Conservation (phyloP, 2,329 filamentous ascomycete genomes). For the Chaetomiaceae sp. region DNA sequence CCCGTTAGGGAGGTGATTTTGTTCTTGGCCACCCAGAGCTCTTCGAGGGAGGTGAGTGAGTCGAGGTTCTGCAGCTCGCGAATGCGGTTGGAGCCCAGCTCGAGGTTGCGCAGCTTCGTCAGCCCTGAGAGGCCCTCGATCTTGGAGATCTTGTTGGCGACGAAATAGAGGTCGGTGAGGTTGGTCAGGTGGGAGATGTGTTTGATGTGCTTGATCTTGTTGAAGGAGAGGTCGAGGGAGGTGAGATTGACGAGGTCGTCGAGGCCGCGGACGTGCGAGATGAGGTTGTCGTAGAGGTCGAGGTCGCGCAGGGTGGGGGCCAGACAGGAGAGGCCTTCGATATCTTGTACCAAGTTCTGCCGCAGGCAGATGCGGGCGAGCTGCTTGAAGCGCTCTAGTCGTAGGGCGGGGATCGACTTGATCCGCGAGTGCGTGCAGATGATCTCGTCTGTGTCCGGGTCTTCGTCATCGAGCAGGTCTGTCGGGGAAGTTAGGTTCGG, state of each 20-base stretch:
- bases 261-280: conserved; percentile 79
- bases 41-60: conserved; percentile 68
- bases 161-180: conserved; percentile 81
- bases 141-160: conserved; percentile 86
- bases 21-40: conserved; percentile 94
- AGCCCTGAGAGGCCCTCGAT: conserved; percentile 83
- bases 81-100: conserved; percentile 89
- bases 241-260: conserved; percentile 73
- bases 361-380: conserved; percentile 79
- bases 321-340: conserved; percentile 67
- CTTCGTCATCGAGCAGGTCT: conserved; percentile 60
- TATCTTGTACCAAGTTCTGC: conserved; percentile 80
- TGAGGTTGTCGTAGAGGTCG: conserved; percentile 94
- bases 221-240: conserved; percentile 88
- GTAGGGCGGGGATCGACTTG: conserved; percentile 68
- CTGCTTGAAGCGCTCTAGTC: conserved; percentile 77
- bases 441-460: conserved; percentile 67
- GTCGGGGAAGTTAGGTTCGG: conserved; percentile 17
- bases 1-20: conserved; percentile 83
- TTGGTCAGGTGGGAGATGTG: conserved; percentile 72
- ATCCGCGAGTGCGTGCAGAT: conserved; percentile 87
- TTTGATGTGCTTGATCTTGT: conserved; percentile 99
- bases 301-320: conserved; percentile 71
- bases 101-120: conserved; percentile 71
- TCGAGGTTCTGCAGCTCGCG: conserved; percentile 84